These are phyloP conservation scores for Colletotrichum filicis DNA, from an alignment of 2,329 filamentous ascomycete genomes.

Conservation along the genomic window DNA sequence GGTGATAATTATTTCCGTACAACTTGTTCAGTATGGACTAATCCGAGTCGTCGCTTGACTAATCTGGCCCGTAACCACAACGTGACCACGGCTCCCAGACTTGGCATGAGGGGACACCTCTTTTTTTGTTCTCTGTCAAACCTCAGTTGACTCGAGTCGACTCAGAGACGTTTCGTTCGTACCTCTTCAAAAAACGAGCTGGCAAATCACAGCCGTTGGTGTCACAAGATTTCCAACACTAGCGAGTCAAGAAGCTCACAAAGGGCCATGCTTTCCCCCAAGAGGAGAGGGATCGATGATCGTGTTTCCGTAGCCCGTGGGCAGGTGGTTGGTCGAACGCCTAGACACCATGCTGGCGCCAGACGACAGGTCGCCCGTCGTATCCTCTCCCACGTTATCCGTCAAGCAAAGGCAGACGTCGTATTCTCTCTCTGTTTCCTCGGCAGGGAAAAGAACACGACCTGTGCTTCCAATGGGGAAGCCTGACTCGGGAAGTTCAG, in stretches of 20 bases:
- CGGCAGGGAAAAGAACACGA: neutral
- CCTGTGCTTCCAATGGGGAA: too few relatives aligned
- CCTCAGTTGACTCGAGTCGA: neutral
- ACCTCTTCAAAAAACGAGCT: neutral
- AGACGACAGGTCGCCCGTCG: neutral
- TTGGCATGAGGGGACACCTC: neutral
- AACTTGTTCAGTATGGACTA: neutral
- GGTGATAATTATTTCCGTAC: too few relatives aligned
- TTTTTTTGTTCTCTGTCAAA: neutral
- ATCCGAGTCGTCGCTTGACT: neutral
- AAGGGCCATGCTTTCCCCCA: neutral
- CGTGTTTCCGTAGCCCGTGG: neutral
- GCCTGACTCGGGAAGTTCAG: slow-evolving; percentile 2
- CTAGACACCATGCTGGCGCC: neutral
- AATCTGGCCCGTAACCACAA: too few relatives aligned
- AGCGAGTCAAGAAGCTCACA: neutral
- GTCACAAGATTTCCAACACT: neutral
- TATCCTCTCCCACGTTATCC: neutral
- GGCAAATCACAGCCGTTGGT: neutral
- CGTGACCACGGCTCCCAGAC: neutral
- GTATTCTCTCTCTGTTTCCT: neutral
- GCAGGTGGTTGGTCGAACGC: neutral
- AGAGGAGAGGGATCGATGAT: neutral
- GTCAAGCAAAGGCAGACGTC: too few relatives aligned
- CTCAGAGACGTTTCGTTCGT: neutral